phyloP scores from a whole-genome alignment of 2,329 filamentous ascomycete species.

The Alternaria postmessia region DNA sequence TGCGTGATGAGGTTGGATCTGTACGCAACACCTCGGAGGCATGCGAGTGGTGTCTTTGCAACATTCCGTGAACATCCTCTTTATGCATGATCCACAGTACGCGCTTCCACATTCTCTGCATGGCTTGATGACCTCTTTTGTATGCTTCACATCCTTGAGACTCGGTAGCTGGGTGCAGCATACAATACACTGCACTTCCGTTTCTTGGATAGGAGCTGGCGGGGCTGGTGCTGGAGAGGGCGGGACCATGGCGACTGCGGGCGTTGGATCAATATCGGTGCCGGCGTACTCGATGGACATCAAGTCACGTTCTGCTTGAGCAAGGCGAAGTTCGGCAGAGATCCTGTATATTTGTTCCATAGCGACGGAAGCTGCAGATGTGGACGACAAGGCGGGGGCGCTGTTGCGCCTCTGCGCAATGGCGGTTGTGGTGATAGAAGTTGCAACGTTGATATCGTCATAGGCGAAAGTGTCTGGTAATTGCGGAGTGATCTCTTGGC shows the following conservation, averaged over 20 bases:
- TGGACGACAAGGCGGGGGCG: conserved; percentile 11
- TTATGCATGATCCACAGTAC: conserved; percentile 52
- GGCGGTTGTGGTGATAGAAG: not conserved
- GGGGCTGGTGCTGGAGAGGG: not conserved
- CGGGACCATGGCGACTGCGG: not conserved
- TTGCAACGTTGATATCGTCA: conserved; percentile 21
- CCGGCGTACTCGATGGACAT: conserved; percentile 18
- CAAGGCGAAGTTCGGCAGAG: conserved; percentile 9
- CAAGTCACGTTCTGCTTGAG: conserved; percentile 13
- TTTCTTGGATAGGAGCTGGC: not conserved
- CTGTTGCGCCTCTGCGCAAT: conserved; percentile 23
- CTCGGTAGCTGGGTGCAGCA: conserved; percentile 27
- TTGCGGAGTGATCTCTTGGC: conserved; percentile 20
- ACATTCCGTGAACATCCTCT: conserved; percentile 53
- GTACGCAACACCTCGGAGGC: conserved; percentile 57
- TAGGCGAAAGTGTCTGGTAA: not conserved
- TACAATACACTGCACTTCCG: conserved; percentile 30
- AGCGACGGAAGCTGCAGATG: not conserved
- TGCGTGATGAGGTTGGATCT: conserved; percentile 55
- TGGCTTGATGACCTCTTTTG: conserved; percentile 30
- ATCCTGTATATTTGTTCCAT: not conserved
- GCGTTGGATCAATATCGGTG: not conserved
- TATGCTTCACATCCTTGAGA: conserved; percentile 12
- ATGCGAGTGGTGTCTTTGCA: conserved; percentile 52
- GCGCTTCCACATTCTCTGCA: conserved; percentile 42